Base-by-base conservation (phyloP, 2,329 filamentous ascomycete species). In the Phoma sp. region DNA sequence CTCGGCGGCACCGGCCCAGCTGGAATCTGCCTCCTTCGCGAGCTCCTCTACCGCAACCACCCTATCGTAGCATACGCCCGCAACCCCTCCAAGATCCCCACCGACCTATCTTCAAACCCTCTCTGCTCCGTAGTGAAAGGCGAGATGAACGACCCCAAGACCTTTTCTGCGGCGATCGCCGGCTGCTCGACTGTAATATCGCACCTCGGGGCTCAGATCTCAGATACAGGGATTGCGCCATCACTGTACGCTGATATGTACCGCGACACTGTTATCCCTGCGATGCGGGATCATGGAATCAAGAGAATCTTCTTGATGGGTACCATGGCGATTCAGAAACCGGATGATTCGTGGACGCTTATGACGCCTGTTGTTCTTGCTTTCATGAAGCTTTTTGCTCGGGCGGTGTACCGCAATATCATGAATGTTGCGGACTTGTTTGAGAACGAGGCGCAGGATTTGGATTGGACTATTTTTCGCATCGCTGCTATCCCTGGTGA, bases 1-100 rank as follows among this genome's bases (percentile, higher is more conserved):
- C 51, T 55, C 33, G 51, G 45, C 12, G 21, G 44, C n/a, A 55
- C 44, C 22, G 44, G 51, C 24, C 39, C 51, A 27, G 51, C 51
- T 22, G 51, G 51, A 6, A 33, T 49, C 22, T 44, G 44, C 39
- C 29, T 45, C 2, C 27, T 55, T 0, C 51, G 51, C 13, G 51
- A 55, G 21, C 45, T 55, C 5, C 27, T 55, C 8, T 21, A 39
- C 17, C 51, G 51, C 25, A 17, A 27, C 17, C 51, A 55, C 40
- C 1, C 25, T 21, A 22, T 45, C 0, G 39, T 55, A 2, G 45
- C 45, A 9, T 55, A 55, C 24, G 39, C 45, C 1, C 51, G 51
- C 25, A 55, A 15, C 22, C 39, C 51, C 2, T 49, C 51, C 33
- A 55, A 55, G 38, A 36, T 50, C 6, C 51, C 51, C 7, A 13